These are phyloP conservation scores for Trichoderma parareesei DNA, from an alignment of 495 filamentous ascomycete genomes.

Conservation along the genomic window DNA sequence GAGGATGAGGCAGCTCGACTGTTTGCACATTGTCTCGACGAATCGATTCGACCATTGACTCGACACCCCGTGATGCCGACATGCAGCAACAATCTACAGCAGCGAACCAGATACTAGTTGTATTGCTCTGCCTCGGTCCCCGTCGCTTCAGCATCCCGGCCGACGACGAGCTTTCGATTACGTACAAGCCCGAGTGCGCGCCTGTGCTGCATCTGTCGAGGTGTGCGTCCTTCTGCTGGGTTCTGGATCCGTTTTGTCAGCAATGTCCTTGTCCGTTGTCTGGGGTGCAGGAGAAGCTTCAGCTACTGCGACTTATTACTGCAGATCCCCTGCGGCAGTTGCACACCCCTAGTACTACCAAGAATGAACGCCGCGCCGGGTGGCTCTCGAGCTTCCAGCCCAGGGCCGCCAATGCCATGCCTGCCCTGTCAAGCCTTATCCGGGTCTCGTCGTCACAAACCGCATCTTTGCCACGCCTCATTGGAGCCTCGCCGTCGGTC, in stretches of 20 bases:
- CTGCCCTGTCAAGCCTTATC: background rate
- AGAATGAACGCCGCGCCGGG: background rate
- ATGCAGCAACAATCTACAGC: background rate
- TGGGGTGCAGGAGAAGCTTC: constrained; percentile 1
- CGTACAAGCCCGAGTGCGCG: background rate
- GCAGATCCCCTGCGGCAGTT: constrained; percentile 1
- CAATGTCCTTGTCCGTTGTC: background rate
- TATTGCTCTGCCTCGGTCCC: too few relatives aligned
- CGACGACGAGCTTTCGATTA: background rate
- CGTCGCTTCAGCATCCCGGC: background rate
- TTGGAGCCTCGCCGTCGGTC: background rate
- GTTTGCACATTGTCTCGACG: too few relatives aligned
- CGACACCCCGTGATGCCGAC: background rate
- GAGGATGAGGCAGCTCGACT: too few relatives aligned
- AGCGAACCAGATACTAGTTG: too few relatives aligned
- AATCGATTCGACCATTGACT: background rate
- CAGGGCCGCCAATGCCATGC: background rate
- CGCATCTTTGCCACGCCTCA: background rate
- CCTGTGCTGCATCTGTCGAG: too few relatives aligned
- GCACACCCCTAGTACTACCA: background rate
- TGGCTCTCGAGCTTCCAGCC: background rate
- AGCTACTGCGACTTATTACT: background rate
- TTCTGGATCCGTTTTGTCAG: too few relatives aligned
- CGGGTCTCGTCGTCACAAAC: background rate
- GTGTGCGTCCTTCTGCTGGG: background rate